Evolutionary conservation across 768 basidiomycete species (phyloP), one percentile per base, ranked within the genome.

Genomic region (Boletales sp.): DNA sequence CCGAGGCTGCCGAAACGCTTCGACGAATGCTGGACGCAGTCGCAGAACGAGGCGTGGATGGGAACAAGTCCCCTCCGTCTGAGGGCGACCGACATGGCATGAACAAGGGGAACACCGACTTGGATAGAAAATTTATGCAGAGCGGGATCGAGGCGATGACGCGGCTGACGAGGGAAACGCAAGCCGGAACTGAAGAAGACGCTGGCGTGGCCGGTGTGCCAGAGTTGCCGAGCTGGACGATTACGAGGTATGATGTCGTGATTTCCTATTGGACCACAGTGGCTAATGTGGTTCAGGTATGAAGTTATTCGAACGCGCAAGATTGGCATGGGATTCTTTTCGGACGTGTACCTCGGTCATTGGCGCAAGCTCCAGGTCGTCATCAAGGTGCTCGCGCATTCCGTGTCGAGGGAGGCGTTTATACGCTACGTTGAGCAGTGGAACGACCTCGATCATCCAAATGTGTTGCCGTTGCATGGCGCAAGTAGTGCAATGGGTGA

Each of bases 311-410:
- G 81, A 3, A 84, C 84, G 34, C 70, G 74, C 48, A 79, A 81
- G 62, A 82, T 93, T 50, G 85, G 88, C 5, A 59, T 81, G 17
- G 89, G 90, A 0, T 84, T 80, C 67, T 88, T 90, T 69, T 86
- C 86, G 12, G 80, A 85, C 47, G 87, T 92, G 8, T 90, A 85
- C 66, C 73, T 75, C n/a, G 90, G 89, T 0, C 76, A 68, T 11
- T 94, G 90, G 89, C 74, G 80, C 32, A 77, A 74, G 4, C 73
- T 74, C 18, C 72, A 73, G 0, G 88, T 90, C 8, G 84, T 86
- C 4, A 76, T 90, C 73, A 90, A 91, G 67, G 79, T 87, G 3
- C 71, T 90, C 13, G 77, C 82, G 2, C 75, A 79, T 43, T 74
- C 75, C 34, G 82, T 84, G 1, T 81, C 84, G 3, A 73, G 75